Evolutionary conservation across 768 basidiomycete genomes (phyloP).

Genomic region (Pulveroboletus ravenelii): DNA sequence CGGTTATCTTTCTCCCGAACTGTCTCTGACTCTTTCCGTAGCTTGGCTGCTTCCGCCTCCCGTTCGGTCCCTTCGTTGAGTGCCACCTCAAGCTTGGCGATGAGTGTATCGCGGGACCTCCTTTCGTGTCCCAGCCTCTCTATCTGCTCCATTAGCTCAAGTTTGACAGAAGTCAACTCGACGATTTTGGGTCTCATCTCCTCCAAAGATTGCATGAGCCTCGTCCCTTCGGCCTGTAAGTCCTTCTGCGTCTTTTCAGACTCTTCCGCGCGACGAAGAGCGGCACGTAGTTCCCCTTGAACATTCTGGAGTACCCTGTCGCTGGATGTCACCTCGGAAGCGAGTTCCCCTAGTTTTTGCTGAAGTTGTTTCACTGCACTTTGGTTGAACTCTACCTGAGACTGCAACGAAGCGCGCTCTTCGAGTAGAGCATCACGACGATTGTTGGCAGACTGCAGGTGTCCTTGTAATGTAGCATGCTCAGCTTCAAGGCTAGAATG

Average conservation of each 20-base stretch:
- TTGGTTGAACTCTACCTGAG: constrained; percentile 43
- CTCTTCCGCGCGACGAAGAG: constrained; percentile 66
- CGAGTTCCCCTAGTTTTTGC: constrained; percentile 53
- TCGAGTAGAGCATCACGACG: constrained; percentile 46
- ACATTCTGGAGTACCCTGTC: constrained; percentile 54
- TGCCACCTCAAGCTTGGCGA: constrained; percentile 56
- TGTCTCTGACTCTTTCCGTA: constrained; percentile 41
- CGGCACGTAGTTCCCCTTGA: constrained; percentile 62
- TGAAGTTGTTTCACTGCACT: constrained; percentile 49
- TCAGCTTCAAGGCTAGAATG: constrained; percentile 44
- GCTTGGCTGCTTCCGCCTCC: constrained; percentile 42
- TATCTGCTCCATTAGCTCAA: constrained; percentile 63
- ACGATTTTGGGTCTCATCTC: constrained; percentile 85
- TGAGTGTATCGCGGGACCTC: constrained; percentile 50
- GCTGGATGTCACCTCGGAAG: constrained; percentile 48
- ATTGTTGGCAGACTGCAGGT: constrained; percentile 40
- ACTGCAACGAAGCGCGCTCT: constrained; percentile 48
- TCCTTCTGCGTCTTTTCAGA: constrained; percentile 68
- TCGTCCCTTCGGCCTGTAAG: constrained; percentile 74
- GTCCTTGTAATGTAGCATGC: constrained; percentile 35
- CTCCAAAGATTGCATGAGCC: constrained; percentile 73
- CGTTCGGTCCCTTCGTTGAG: constrained; percentile 52
- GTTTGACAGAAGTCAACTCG: constrained; percentile 67
- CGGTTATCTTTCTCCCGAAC: constrained; percentile 51
- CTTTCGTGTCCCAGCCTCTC: constrained; percentile 52